Conservation (phyloP, 2,329 filamentous ascomycete genomes). For the Hymenoscyphus linearis region DNA sequence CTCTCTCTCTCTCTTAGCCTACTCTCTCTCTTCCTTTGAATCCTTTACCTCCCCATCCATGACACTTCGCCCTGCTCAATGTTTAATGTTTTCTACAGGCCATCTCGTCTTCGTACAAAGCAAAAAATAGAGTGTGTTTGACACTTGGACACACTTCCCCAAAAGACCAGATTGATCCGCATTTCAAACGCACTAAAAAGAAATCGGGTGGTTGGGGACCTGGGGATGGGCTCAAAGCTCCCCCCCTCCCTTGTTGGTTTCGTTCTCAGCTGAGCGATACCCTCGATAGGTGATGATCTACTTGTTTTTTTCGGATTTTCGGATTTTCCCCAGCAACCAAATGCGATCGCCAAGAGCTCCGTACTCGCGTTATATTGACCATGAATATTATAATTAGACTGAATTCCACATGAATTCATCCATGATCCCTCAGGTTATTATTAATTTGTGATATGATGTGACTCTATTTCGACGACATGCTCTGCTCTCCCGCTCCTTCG, state of each 20-base stretch:
- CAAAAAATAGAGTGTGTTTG: background rate
- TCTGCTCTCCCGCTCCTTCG: background rate
- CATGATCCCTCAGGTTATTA: too few relatives aligned
- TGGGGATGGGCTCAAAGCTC: background rate
- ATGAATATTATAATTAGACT: too few relatives aligned
- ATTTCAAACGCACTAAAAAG: constrained; percentile 3
- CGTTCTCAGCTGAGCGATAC: too few relatives aligned
- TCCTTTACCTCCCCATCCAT: background rate
- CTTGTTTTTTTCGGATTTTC: too few relatives aligned
- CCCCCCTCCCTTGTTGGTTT: too few relatives aligned
- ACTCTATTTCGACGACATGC: background rate
- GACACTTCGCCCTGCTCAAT: background rate
- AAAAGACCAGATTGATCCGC: background rate
- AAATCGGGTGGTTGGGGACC: background rate
- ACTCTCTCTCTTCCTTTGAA: background rate
- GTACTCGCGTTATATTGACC: too few relatives aligned
- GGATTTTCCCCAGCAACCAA: too few relatives aligned
- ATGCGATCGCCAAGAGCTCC: too few relatives aligned
- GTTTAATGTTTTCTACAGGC: background rate
- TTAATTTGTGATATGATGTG: background rate
- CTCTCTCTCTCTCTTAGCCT: background rate
- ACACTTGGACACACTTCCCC: background rate
- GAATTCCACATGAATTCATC: too few relatives aligned
- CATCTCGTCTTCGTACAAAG: background rate
- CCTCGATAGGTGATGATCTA: too few relatives aligned